phyloP scores from a whole-genome alignment of 495 filamentous ascomycete species.

The Penicillium angulare region DNA sequence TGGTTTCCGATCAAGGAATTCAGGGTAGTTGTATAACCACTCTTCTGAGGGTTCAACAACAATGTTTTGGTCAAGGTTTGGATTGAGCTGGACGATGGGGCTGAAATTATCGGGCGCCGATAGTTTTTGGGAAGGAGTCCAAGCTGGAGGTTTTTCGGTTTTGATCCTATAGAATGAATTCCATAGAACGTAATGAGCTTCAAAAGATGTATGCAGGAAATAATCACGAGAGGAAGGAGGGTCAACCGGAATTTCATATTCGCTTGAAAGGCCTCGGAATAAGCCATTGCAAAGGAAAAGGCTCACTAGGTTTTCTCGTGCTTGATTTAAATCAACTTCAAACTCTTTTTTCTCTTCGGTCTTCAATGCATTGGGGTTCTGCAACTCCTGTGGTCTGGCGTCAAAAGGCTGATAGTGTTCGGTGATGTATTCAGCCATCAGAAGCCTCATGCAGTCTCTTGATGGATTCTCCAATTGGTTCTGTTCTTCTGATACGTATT shows the following conservation, averaged over 20 bases:
- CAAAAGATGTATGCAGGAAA: not conserved
- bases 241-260: not conserved
- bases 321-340: too few relatives aligned
- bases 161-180: not conserved
- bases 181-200: not conserved
- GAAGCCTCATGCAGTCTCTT: not conserved
- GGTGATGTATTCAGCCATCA: too few relatives aligned
- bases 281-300: not conserved
- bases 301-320: not conserved
- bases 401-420: too few relatives aligned
- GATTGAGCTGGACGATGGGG: not conserved
- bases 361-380: not conserved
- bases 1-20: not conserved
- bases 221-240: not conserved
- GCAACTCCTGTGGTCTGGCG: too few relatives aligned
- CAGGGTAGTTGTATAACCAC: not conserved
- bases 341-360: not conserved
- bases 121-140: not conserved
- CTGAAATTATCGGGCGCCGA: not conserved
- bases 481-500: not conserved
- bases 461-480: not conserved
- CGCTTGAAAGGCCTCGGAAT: not conserved
- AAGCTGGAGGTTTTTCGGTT: not conserved
- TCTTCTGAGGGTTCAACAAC: not conserved
- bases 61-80: not conserved